Base-by-base conservation (phyloP, 495 filamentous ascomycete genomes). In the Penicillium argentinense region DNA sequence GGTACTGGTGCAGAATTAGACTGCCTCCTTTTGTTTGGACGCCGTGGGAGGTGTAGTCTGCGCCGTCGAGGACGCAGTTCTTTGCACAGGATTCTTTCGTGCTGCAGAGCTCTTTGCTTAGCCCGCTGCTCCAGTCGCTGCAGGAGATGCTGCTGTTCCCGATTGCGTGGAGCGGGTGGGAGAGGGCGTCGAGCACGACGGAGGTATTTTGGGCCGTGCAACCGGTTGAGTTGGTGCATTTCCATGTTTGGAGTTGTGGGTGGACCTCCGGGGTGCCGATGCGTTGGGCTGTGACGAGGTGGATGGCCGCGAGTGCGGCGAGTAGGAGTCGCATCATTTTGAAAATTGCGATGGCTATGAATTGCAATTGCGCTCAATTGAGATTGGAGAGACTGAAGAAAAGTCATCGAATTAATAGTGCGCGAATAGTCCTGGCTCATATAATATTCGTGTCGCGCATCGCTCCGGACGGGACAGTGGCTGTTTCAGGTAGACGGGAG, bases 51-150 rank as follows among this genome's bases (percentile, higher is more conserved):
- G 54, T 52, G 49, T 79, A 76, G 62, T 81, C 67, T 46, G 71
- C 63, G 26, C 75, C 76, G 9, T 80, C 78, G 30, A 82, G 49
- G 23, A 72, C 57, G 53, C 79, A 82, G 63, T 77, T 77, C 40
- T 67, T 49, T 0, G 68, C 63, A 60, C 77, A 82, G 3, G 68
- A 62, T 9, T 63, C 63, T 29, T 56, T 58, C 29, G 74, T 68
- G 14, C 74, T 68, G 64, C 79, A 82, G 27, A 73, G 54, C 9
- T 61, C 63, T 11, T 57, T 26, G 59, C 75, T 72, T 3, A 79
- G 58, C 11, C 67, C 69, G 36, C 55, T 51, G 5, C 62, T 58
- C 57, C 74, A 74, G 59, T 56, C 16, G 50, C 48, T 39, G 19
- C 52, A 55, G 16, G 52, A 51, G 14, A 39, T n/a, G 9, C 32